A percentile compares a stretch with the other conserved stretches of the same genome.
Evolutionary conservation across 306 rosid genomes (phyloP).

Genomic region (Crotalaria pallida): DNA sequence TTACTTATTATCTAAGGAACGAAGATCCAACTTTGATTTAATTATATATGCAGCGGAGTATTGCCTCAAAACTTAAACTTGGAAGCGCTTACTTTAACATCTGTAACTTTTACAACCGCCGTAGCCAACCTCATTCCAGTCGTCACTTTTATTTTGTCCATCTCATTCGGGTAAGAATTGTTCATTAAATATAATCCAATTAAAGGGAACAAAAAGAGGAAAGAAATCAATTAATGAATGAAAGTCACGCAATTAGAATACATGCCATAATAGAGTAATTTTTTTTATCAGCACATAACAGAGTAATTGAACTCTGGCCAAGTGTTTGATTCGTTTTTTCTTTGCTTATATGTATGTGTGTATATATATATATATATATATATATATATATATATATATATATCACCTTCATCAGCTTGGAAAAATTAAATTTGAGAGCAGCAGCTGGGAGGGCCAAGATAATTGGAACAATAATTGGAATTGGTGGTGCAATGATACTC

Average conservation of each 20-base stretch:
- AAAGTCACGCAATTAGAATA: not conserved
- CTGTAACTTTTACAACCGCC: conserved; percentile 57
- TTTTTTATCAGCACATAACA: too few species aligned
- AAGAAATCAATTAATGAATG: too few species aligned
- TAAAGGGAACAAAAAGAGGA: conserved; percentile 20
- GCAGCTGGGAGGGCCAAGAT: conserved; percentile 36
- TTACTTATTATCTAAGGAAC: not conserved
- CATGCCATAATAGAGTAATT: too few species aligned
- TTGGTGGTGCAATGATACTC: conserved; percentile 46
- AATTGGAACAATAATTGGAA: conserved; percentile 30
- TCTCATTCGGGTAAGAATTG: conserved; percentile 35
- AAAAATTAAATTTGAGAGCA: conserved; percentile 22
- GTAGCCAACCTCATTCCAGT: conserved; percentile 51
- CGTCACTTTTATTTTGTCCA: conserved; percentile 46
- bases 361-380: too few species aligned
- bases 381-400: too few species aligned
- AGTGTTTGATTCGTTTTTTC: not conserved
- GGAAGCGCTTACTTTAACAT: conserved; percentile 39
- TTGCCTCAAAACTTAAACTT: conserved; percentile 50
- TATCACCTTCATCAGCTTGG: too few species aligned
- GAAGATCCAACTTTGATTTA: too few species aligned
- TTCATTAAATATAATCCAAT: not conserved
- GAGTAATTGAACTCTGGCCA: not conserved
- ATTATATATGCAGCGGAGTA: conserved; percentile 50
- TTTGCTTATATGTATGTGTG: not conserved